Conservation (phyloP, 2,329 filamentous ascomycete genomes). For the Colletotrichum magnum region DNA sequence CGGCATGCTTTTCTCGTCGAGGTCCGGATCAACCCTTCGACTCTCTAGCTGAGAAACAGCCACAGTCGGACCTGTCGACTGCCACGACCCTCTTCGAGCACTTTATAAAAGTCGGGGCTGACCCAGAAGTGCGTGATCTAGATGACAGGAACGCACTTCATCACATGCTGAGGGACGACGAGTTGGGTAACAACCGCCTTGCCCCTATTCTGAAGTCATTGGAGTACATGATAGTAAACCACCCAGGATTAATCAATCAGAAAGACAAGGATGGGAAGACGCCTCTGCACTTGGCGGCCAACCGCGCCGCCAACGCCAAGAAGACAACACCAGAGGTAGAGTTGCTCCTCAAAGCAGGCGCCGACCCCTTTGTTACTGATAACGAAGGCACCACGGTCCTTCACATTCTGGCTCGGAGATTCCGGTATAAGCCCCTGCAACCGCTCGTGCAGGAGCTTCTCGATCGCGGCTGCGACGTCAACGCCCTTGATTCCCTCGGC, state of each 20-base stretch:
- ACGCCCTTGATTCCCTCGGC: constrained; percentile 44
- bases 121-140: constrained; percentile 44
- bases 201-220: constrained; percentile 17
- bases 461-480: constrained; percentile 42
- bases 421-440: constrained; percentile 15
- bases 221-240: constrained; percentile 5
- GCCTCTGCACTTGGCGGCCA: constrained; percentile 42
- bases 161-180: constrained; percentile 32
- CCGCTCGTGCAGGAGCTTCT: constrained; percentile 42
- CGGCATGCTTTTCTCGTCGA: constrained; percentile 37
- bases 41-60: too few relatives aligned
- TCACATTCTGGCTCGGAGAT: constrained; percentile 40
- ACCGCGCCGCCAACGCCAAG: constrained; percentile 12
- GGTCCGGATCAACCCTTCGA: constrained; percentile 27
- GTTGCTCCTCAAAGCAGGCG: constrained; percentile 43
- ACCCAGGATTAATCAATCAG: constrained; percentile 39
- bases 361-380: constrained; percentile 39
- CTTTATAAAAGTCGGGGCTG: constrained; percentile 45
- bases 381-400: constrained; percentile 43
- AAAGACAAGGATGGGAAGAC: constrained; percentile 45
- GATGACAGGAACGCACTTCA: constrained; percentile 44
- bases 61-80: neutral
- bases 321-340: constrained; percentile 5
- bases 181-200: neutral
- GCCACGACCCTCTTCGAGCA: constrained; percentile 36